Conservation (phyloP, 192 early-diverging fungal species). For the Coemansia sp. region DNA sequence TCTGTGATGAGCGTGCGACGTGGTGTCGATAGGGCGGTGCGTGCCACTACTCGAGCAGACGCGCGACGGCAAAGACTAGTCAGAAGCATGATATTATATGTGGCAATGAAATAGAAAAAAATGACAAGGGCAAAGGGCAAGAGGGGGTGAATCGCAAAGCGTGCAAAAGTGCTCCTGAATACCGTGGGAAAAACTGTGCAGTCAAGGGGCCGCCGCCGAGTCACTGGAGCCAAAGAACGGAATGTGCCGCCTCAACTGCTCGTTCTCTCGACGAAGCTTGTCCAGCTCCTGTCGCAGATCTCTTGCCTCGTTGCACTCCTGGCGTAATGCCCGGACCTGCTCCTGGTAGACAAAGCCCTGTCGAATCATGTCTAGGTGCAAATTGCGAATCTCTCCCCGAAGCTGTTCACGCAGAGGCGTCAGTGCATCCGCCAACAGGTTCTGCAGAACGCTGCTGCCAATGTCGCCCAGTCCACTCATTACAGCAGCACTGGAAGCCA, state of each 20-base stretch:
- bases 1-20: conserved; percentile 19
- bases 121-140: no score
- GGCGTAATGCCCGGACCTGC: conserved; percentile 32
- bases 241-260: conserved; percentile 37
- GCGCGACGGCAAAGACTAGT: background rate
- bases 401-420: conserved; percentile 42
- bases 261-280: conserved; percentile 42
- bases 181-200: background rate
- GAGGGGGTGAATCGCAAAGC: background rate
- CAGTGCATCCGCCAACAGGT: conserved; percentile 40
- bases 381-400: conserved; percentile 46
- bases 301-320: conserved; percentile 31
- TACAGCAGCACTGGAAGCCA: conserved; percentile 1
- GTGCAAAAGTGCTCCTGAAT: background rate
- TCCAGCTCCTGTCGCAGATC: conserved; percentile 42
- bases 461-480: conserved; percentile 13
- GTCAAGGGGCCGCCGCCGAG: background rate
- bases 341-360: conserved; percentile 47
- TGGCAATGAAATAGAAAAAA: background rate
- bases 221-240: conserved; percentile 25
- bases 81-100: background rate
- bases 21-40: background rate
- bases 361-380: conserved; percentile 50
- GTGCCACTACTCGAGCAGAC: background rate
- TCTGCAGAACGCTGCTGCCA: conserved; percentile 40